phyloP scores from a whole-genome alignment of 2,329 filamentous ascomycete species.

The Uncinocarpus reesii region DNA sequence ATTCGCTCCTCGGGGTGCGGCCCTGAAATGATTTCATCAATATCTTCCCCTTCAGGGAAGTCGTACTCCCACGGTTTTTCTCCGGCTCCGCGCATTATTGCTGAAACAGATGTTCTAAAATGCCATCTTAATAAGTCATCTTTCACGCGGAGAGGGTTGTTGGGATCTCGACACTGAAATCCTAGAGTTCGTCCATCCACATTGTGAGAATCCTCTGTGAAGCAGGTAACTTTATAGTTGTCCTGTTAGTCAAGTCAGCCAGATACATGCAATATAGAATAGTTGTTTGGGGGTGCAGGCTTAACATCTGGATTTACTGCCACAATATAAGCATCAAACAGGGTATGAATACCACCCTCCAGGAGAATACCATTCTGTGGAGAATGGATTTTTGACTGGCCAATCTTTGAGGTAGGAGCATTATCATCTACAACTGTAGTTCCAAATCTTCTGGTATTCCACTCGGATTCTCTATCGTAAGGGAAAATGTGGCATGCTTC shows the following conservation, averaged over 20 bases:
- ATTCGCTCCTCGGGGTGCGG: too few relatives aligned
- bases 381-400: conserved; percentile 19
- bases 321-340: not conserved
- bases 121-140: conserved; percentile 21
- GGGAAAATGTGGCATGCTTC: conserved; percentile 24
- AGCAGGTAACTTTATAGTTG: not conserved
- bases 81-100: conserved; percentile 21
- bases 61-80: conserved; percentile 11
- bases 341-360: conserved; percentile 3
- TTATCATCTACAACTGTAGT: conserved; percentile 7
- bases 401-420: conserved; percentile 5
- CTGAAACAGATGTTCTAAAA: conserved; percentile 19
- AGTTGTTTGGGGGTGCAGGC: too few relatives aligned
- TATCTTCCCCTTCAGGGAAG: not conserved
- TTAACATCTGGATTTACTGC: not conserved
- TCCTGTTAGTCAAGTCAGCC: not conserved
- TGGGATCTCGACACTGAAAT: not conserved
- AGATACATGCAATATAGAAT: too few relatives aligned
- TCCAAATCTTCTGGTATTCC: conserved; percentile 2
- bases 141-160: not conserved
- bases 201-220: not conserved
- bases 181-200: not conserved
- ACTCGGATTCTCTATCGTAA: conserved; percentile 19
- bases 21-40: too few relatives aligned
- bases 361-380: conserved; percentile 25